Evolutionary conservation across 2,329 filamentous ascomycete species (phyloP), one percentile per base, ranked within the genome.

Genomic region (Fusarium goolgardi): DNA sequence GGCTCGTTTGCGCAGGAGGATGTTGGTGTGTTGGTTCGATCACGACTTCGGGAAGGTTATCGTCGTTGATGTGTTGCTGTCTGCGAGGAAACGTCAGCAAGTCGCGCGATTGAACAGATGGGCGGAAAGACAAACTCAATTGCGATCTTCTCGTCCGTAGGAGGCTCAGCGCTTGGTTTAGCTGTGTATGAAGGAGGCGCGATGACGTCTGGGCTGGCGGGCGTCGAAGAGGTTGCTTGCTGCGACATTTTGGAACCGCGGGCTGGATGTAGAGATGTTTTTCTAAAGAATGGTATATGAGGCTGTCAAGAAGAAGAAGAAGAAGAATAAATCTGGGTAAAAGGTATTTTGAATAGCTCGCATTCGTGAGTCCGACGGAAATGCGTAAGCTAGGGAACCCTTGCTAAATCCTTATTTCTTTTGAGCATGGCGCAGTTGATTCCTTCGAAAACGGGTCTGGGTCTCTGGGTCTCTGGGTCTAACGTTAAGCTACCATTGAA

Each of bases 31-130:
- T 41, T 32, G 54, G 21, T 7, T 59, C 57, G 40, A 44, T 41
- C 0, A 73, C 71, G 41, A 74, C 71, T 56, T 73, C 71, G 59
- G 71, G 71, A 52, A 73, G 71, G 47, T 70, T 70, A 4, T 63
- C 57, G 57, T 73, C 70, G 54, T 74, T 58, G 31, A 63, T 40
- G 25, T 32, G 57, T 1, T 12, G 55, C 3, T 65, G 29, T 18
- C 67, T 71, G 13, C 0, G 23, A 2, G 35, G 16, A 15, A 18
- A 27, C n/a, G 35, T 62, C 27, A 53, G 60, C n/a, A 2, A 18
- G 41, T 37, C 18, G 32, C 20, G 21, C n/a, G 2, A n/a, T 51
- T 29, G 47, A 51, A 29, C 7, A 18, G 31, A 10, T 4, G 3
- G 12, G 21, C 5, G 10, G 11, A 7, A 13, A 18, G 12, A 59